phyloP scores from a whole-genome alignment of 768 basidiomycete species.

The Rickenella mellea region DNA sequence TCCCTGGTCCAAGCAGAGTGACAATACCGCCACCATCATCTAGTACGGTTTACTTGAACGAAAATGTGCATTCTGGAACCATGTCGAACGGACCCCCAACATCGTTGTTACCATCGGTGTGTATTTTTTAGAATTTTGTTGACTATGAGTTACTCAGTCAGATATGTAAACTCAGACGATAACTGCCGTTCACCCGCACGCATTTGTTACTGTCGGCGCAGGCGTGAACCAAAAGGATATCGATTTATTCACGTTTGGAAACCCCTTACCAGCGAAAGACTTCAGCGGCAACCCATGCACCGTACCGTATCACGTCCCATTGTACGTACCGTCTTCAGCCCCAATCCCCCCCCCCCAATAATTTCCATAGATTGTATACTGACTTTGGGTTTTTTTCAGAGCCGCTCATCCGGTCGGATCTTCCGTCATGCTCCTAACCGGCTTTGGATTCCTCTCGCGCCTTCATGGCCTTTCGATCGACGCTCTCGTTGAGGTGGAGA shows the following conservation, averaged over 20 bases:
- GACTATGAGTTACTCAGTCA: neutral
- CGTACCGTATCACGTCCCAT: slow-evolving; percentile 75
- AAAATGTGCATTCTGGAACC: too few species aligned
- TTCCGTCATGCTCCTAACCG: slow-evolving; percentile 74
- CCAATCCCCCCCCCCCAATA: slow-evolving; percentile 4
- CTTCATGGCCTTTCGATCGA: slow-evolving; percentile 83
- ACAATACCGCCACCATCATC: slow-evolving; percentile 23
- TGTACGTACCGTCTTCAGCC: slow-evolving; percentile 34
- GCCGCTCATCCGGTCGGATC: slow-evolving; percentile 75
- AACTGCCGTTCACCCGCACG: slow-evolving; percentile 56
- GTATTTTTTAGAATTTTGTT: neutral
- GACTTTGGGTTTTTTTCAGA: slow-evolving; percentile 26
- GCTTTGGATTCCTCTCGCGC: slow-evolving; percentile 83
- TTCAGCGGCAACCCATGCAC: slow-evolving; percentile 37
- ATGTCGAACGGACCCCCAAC: too few species aligned
- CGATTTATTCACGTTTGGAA: slow-evolving; percentile 62
- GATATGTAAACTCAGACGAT: slow-evolving; percentile 16
- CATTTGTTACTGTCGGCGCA: slow-evolving; percentile 80
- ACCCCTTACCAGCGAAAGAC: slow-evolving; percentile 54
- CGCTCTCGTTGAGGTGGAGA: slow-evolving; percentile 84
- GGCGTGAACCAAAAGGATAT: slow-evolving; percentile 81
- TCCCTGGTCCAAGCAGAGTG: slow-evolving; percentile 31
- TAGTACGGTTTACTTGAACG: too few species aligned
- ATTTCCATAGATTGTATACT: slow-evolving; percentile 1
- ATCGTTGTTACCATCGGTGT: slow-evolving; percentile 1